These are phyloP conservation scores for Tetrapisispora pingtungensis DNA, from an alignment of 805 yeast species.

Conservation along the genomic window DNA sequence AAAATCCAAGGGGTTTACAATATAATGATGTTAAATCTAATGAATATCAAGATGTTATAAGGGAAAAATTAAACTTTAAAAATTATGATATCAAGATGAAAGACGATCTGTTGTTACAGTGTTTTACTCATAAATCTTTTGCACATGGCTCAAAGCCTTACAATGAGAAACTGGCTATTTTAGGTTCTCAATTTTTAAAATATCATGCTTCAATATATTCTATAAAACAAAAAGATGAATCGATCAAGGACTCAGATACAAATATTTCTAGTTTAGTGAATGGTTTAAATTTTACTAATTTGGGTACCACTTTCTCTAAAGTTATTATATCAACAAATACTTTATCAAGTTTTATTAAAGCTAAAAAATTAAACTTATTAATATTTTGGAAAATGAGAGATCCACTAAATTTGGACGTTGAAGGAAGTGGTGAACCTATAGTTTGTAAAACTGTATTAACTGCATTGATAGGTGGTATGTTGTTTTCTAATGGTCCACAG, in stretches of 20 bases:
- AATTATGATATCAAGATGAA: slow-evolving; percentile 34
- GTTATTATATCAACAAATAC: slow-evolving; percentile 41
- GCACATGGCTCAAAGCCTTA: slow-evolving; percentile 86
- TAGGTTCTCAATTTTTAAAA: slow-evolving; percentile 59
- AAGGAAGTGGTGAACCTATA: slow-evolving; percentile 45
- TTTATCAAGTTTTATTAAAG: slow-evolving; percentile 43
- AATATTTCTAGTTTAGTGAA: slow-evolving; percentile 25
- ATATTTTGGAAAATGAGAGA: slow-evolving; percentile 62
- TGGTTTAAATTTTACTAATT: slow-evolving; percentile 43
- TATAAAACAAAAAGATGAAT: slow-evolving; percentile 14
- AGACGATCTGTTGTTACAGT: slow-evolving; percentile 60
- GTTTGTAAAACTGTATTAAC: slow-evolving; percentile 45
- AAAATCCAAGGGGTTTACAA: slow-evolving; percentile 39
- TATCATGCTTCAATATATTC: slow-evolving; percentile 29
- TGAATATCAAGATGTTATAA: slow-evolving; percentile 30
- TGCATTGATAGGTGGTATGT: slow-evolving; percentile 62
- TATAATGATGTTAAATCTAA: slow-evolving; percentile 43
- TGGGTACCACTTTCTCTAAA: slow-evolving; percentile 49
- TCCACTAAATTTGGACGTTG: slow-evolving; percentile 33
- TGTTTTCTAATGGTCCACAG: slow-evolving; percentile 48
- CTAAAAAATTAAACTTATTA: slow-evolving; percentile 38
- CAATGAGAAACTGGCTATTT: slow-evolving; percentile 70
- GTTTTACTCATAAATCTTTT: slow-evolving; percentile 87
- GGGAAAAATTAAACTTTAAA: slow-evolving; percentile 15
- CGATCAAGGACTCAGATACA: slow-evolving; percentile 7